These are phyloP conservation scores for Claviceps capensis DNA, from an alignment of 2,329 filamentous ascomycete species.

Conservation along the genomic window DNA sequence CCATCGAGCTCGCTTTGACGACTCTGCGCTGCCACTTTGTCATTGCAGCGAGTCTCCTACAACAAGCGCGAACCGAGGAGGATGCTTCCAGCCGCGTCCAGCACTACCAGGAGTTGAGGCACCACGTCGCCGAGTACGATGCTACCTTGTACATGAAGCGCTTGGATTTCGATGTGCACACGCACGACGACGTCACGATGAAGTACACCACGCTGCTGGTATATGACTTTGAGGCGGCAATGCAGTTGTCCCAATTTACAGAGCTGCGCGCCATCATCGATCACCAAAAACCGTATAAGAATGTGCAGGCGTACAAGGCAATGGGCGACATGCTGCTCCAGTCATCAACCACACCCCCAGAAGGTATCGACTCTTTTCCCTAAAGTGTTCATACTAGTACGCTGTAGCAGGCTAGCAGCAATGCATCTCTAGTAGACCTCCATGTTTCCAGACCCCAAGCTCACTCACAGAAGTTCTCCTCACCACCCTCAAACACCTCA, in stretches of 20 bases:
- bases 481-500: slow-evolving; percentile 47
- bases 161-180: slow-evolving; percentile 24
- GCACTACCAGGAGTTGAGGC: slow-evolving; percentile 46
- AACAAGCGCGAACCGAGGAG: slow-evolving; percentile 7
- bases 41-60: slow-evolving; percentile 26
- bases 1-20: slow-evolving; percentile 21
- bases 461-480: slow-evolving; percentile 25
- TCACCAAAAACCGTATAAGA: slow-evolving; percentile 30
- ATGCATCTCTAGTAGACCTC: neutral
- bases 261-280: slow-evolving; percentile 47
- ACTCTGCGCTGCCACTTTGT: slow-evolving; percentile 61
- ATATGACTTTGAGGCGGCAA: slow-evolving; percentile 67
- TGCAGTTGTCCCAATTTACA: slow-evolving; percentile 54
- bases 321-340: slow-evolving; percentile 54
- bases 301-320: slow-evolving; percentile 38
- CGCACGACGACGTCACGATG: slow-evolving; percentile 36
- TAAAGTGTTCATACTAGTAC: neutral
- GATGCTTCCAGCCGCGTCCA: slow-evolving; percentile 35
- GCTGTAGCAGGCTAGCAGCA: neutral
- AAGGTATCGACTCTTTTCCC: slow-evolving; percentile 23
- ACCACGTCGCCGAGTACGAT: slow-evolving; percentile 33
- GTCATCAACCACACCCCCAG: slow-evolving; percentile 35
- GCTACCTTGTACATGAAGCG: neutral
- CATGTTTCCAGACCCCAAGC: no score
- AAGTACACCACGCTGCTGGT: slow-evolving; percentile 57